A percentile compares a stretch with the other conserved stretches of the same genome.
Evolutionary conservation across 345 rosid species (phyloP).

Genomic region (Microthlaspi erraticum): DNA sequence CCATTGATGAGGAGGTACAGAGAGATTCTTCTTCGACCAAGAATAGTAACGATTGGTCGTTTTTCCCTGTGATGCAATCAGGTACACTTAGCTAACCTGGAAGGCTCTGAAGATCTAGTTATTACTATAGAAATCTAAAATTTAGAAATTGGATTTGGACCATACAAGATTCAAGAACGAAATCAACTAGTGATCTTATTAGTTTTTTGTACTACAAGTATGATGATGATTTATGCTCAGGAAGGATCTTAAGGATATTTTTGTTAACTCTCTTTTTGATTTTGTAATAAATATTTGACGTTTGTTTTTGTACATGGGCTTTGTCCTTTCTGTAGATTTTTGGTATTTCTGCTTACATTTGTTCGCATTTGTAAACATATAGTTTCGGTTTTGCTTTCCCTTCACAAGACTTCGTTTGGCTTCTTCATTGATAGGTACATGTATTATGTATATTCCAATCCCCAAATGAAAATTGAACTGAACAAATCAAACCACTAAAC

Average conservation of each 20-base stretch:
- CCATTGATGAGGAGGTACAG: constrained; percentile 44
- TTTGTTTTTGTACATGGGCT: constrained; percentile 32
- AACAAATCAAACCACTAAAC: not conserved
- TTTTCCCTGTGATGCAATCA: constrained; percentile 79
- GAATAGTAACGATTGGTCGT: constrained; percentile 58
- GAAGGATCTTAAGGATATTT: constrained; percentile 24
- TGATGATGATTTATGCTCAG: constrained; percentile 22
- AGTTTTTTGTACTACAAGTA: not conserved
- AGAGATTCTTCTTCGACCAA: constrained; percentile 44
- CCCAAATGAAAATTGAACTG: not conserved
- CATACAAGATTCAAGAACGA: constrained; percentile 19
- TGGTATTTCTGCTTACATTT: constrained; percentile 8
- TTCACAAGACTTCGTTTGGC: not conserved
- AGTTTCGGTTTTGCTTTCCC: constrained; percentile 4
- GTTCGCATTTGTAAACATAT: constrained; percentile 23
- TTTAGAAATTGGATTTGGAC: constrained; percentile 17
- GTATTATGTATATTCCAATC: too few species aligned
- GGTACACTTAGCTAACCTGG: constrained; percentile 57
- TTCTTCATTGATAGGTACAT: too few species aligned
- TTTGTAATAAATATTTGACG: constrained; percentile 37
- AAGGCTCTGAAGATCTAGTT: not conserved
- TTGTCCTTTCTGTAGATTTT: not conserved
- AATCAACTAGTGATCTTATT: constrained; percentile 6
- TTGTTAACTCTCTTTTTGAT: constrained; percentile 13
- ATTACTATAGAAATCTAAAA: constrained; percentile 30